These are phyloP conservation scores for Heimioporus sp. DNA, from an alignment of 768 basidiomycete species.

Conservation along the genomic window DNA sequence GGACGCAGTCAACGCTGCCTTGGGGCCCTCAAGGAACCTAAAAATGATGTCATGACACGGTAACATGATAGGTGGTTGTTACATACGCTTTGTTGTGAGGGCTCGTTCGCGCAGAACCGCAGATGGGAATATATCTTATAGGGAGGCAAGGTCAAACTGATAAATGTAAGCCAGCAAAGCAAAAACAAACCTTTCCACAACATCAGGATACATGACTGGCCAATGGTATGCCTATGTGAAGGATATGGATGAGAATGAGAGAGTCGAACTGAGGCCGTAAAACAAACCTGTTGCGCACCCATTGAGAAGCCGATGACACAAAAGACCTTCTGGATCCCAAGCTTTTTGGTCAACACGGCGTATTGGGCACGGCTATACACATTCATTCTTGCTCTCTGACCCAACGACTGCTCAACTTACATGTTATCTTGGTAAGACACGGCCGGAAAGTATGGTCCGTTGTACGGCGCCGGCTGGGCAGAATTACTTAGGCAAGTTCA, in stretches of 20 bases:
- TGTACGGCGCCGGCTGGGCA: slow-evolving; percentile 49
- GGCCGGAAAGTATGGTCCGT: slow-evolving; percentile 56
- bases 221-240: slow-evolving; percentile 49
- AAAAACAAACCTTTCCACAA: slow-evolving; percentile 41
- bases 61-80: not conserved
- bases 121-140: slow-evolving; percentile 49
- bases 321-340: slow-evolving; percentile 43
- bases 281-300: slow-evolving; percentile 49
- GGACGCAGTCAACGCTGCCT: slow-evolving; percentile 50
- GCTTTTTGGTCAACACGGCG: slow-evolving; percentile 44
- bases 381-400: not conserved
- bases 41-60: not conserved
- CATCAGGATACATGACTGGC: slow-evolving; percentile 55
- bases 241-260: not conserved
- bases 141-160: not conserved
- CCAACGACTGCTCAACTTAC: slow-evolving; percentile 28
- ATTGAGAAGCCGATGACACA: slow-evolving; percentile 56
- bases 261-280: not conserved
- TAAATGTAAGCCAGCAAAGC: not conserved
- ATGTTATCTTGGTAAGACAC: slow-evolving; percentile 59
- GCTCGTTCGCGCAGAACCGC: slow-evolving; percentile 55
- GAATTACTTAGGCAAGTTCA: not conserved
- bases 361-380: slow-evolving; percentile 50
- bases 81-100: slow-evolving; percentile 52
- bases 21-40: slow-evolving; percentile 62